phyloP scores from a whole-genome alignment of 768 basidiomycete genomes.

The Dioszegia crocea region DNA sequence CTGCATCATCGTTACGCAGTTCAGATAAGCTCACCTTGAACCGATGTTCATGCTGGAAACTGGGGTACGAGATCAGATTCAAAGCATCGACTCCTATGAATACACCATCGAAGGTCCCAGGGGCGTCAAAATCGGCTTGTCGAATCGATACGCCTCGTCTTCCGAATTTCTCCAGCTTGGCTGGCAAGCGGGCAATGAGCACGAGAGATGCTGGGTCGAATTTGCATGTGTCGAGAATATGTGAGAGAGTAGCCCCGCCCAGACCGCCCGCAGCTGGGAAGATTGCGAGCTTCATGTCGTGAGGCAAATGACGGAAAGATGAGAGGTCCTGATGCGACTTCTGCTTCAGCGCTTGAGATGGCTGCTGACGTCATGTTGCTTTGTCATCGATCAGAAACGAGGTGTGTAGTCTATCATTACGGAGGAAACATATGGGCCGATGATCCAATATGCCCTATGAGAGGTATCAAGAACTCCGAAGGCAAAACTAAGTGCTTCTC shows the following conservation, averaged over 20 bases:
- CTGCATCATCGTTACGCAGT: too few species aligned
- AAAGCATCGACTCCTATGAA: background rate
- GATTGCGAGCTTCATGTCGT: background rate
- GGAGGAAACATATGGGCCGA: too few species aligned
- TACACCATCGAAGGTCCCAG: background rate
- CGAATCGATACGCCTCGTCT: background rate
- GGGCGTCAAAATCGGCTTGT: background rate
- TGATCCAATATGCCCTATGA: too few species aligned
- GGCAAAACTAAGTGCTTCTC: too few species aligned
- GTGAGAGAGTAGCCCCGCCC: background rate
- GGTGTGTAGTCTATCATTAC: too few species aligned
- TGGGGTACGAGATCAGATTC: conserved; percentile 1
- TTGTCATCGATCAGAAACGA: too few species aligned
- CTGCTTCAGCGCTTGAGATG: too few species aligned
- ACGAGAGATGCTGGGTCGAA: conserved; percentile 2
- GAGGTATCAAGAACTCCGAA: too few species aligned
- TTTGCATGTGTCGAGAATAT: conserved; percentile 1
- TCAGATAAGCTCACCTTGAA: background rate
- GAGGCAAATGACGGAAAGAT: background rate
- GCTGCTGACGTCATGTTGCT: too few species aligned
- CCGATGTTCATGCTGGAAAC: conserved; percentile 4
- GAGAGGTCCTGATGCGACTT: too few species aligned
- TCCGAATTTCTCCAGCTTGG: background rate
- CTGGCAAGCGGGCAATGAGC: background rate
- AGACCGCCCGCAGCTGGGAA: conserved; percentile 4